Base-by-base conservation (phyloP, 2,329 filamentous ascomycete species). In the Curvularia sp. region DNA sequence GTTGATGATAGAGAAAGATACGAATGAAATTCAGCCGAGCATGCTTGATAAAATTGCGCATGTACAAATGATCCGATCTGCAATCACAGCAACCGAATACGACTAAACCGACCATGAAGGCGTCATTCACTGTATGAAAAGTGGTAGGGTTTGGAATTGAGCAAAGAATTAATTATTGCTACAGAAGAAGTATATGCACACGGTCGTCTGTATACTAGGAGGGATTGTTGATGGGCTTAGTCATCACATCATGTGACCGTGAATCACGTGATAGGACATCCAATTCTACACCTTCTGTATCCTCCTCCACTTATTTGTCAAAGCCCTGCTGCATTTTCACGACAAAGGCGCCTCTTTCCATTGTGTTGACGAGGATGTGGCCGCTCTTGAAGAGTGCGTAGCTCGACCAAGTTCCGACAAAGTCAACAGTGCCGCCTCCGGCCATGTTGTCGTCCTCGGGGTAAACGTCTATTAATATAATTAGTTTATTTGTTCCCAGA, bases 341-440 rank as follows among this genome's bases (percentile, higher is more conserved):
- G 18, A 78, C 62, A 49, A 75, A 78, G 1, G 64, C 76, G 49
- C 77, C 77, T 31, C 77, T 63, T 67, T 79, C 77, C 73, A 78
- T 78, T 1, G 75, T 78, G 58, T 78, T 78, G 43, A 78, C 71
- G 22, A 78, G 68, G 35, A 78, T 76, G 48, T 72, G 75, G 1
- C 76, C 76, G 49, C 73, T 76, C 71, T 76, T 75, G 63, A 78
- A 78, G 7, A 73, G 61, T 13, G 73, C 75, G 61, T 81, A 81
- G 53, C 72, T 77, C 33, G 75, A 76, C 80, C 79, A 81, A 1
- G 76, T 78, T 10, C 79, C 79, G 5, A 79, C 75, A 60, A 80
- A 82, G 46, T 78, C 72, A 6, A 80, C 64, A 5, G 66, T 65
- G n/a, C 80, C 79, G 24, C 77, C 77, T 5, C 74, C 71, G 3